Conservation (phyloP, 2,329 filamentous ascomycete species). For the Chaetomium sp. region DNA sequence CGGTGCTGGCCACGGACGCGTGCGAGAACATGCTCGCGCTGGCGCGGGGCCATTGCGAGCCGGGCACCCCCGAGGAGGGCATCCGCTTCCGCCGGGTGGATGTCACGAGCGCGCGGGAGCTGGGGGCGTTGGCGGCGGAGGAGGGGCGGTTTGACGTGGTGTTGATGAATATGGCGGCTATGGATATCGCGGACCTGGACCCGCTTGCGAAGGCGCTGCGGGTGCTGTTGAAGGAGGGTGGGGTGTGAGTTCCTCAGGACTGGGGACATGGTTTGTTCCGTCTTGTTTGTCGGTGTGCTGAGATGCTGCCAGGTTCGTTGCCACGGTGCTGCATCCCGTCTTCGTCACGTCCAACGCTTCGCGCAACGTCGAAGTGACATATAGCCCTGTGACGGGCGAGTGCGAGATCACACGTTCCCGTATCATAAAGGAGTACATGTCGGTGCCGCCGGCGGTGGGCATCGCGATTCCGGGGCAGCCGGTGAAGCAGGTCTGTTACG, state of each 20-base stretch:
- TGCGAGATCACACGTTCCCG: constrained; percentile 42
- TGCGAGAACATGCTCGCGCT: constrained; percentile 45
- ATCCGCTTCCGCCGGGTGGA: constrained; percentile 44
- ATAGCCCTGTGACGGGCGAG: constrained; percentile 42
- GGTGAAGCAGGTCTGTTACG: constrained; percentile 40
- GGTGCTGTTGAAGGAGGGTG: constrained; percentile 44
- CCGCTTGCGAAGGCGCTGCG: constrained; percentile 47
- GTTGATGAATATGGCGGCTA: constrained; percentile 53
- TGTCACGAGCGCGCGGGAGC: constrained; percentile 42
- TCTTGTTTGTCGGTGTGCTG: not conserved
- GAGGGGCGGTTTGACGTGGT: constrained; percentile 45
- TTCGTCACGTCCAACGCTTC: constrained; percentile 51
- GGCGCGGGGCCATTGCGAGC: constrained; percentile 36
- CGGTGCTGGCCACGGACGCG: constrained; percentile 50
- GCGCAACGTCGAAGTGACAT: constrained; percentile 44
- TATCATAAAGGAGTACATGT: constrained; percentile 46
- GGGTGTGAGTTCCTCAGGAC: constrained; percentile 42
- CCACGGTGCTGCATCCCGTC: constrained; percentile 51
- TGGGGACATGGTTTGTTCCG: too few species aligned
- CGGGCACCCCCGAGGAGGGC: constrained; percentile 20
- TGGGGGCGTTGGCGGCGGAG: constrained; percentile 37
- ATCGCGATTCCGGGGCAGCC: constrained; percentile 43
- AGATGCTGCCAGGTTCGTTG: constrained; percentile 42
- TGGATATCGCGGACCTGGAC: constrained; percentile 49
- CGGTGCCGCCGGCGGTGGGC: constrained; percentile 45